Percentiles rank a stretch among this genome's conserved stretches.
Evolutionary conservation across 371 early-diverging fungal species (phyloP).

Genomic region (Mucor circinelloides): DNA sequence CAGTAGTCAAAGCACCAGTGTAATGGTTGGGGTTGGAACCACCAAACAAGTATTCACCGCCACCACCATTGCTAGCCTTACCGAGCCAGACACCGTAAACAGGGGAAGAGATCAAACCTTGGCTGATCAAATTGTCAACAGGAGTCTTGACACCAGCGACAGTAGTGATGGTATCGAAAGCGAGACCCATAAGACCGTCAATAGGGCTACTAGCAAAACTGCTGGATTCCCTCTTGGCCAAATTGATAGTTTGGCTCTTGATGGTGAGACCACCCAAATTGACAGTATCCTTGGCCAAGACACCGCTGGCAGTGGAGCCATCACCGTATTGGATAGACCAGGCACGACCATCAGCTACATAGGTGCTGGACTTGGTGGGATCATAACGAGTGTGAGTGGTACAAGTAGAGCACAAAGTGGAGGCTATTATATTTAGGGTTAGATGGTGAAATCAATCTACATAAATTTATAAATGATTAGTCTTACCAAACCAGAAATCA

Average conservation of each 20-base stretch:
- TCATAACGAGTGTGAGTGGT: constrained; percentile 44
- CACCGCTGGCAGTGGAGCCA: constrained; percentile 44
- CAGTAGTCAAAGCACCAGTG: constrained; percentile 52
- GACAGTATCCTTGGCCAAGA: constrained; percentile 29
- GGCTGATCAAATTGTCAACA: constrained; percentile 47
- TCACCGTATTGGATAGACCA: constrained; percentile 58
- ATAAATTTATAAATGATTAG: not conserved
- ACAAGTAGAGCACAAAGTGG: constrained; percentile 41
- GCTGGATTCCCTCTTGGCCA: constrained; percentile 24
- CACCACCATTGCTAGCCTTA: constrained; percentile 36
- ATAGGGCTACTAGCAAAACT: constrained; percentile 17
- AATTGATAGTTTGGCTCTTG: constrained; percentile 28
- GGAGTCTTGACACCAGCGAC: constrained; percentile 36
- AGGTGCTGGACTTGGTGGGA: constrained; percentile 47
- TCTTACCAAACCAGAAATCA: constrained; percentile 63
- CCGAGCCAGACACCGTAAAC: constrained; percentile 40
- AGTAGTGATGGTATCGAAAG: constrained; percentile 50
- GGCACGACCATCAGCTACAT: constrained; percentile 37
- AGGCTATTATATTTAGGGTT: constrained; percentile 18
- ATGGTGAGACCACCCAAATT: constrained; percentile 32
- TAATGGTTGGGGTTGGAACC: constrained; percentile 47
- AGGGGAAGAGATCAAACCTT: constrained; percentile 39
- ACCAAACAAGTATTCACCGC: constrained; percentile 55
- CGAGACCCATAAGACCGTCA: constrained; percentile 46
- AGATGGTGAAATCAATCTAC: not conserved